These are phyloP conservation scores for Blumeriella jaapii DNA, from an alignment of 2,329 filamentous ascomycete species.

Conservation along the genomic window DNA sequence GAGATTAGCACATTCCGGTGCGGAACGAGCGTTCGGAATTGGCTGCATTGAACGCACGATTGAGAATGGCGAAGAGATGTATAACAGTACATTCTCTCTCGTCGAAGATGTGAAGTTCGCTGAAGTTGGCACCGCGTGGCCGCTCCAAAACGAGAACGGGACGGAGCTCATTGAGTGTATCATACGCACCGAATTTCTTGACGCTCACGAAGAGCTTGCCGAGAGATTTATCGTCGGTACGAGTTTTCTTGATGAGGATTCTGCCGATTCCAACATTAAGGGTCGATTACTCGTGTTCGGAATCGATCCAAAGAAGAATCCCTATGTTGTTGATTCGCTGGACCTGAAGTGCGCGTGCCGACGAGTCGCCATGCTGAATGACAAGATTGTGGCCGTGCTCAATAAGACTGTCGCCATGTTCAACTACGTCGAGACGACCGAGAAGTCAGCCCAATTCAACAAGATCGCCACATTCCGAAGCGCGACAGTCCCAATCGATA, in stretches of 20 bases:
- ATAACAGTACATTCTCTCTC: conserved; percentile 73
- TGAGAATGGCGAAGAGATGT: conserved; percentile 56
- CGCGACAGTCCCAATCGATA: conserved; percentile 71
- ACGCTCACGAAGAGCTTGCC: conserved; percentile 39
- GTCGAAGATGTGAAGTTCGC: conserved; percentile 86
- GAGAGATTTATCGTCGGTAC: conserved; percentile 92
- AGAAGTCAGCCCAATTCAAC: conserved; percentile 44
- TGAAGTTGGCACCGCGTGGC: conserved; percentile 57
- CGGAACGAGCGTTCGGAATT: conserved; percentile 71
- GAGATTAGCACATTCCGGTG: conserved; percentile 72
- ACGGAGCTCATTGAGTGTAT: conserved; percentile 76
- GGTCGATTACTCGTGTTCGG: conserved; percentile 81
- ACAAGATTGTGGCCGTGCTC: conserved; percentile 75
- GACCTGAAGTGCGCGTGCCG: conserved; percentile 71
- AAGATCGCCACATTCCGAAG: conserved; percentile 70
- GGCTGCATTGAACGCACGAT: conserved; percentile 74
- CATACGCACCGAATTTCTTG: conserved; percentile 61
- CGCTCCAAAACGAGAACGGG: conserved; percentile 41
- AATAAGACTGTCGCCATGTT: conserved; percentile 69
- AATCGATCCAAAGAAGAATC: conserved; percentile 60
- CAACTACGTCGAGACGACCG: conserved; percentile 44
- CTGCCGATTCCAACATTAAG: conserved; percentile 37
- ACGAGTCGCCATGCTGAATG: conserved; percentile 61
- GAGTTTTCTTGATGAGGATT: conserved; percentile 52
- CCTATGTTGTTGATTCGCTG: conserved; percentile 60